phyloP scores from a whole-genome alignment of 2,329 filamentous ascomycete species.

The Sphaceloma murrayae region DNA sequence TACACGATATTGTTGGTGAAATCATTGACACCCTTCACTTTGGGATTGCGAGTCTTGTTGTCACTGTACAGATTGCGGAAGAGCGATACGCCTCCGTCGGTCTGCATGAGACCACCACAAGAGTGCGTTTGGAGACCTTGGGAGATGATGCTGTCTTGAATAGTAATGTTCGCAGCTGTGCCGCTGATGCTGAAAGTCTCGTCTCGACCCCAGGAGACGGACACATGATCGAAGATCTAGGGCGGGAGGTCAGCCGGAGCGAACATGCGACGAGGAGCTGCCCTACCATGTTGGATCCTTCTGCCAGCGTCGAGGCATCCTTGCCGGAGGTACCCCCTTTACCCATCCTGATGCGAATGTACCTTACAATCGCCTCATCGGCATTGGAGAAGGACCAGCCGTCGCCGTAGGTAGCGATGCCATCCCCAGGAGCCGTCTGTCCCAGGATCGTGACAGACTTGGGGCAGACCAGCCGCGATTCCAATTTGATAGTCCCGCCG shows the following conservation, averaged over 20 bases:
- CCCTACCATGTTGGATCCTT: constrained; percentile 1
- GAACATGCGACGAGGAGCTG: not conserved
- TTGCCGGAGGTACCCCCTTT: constrained; percentile 10
- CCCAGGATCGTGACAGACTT: constrained; percentile 5
- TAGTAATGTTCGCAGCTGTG: constrained; percentile 9
- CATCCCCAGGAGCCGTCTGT: constrained; percentile 8
- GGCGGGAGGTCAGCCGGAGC: not conserved
- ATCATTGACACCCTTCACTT: constrained; percentile 9
- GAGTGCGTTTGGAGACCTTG: constrained; percentile 11
- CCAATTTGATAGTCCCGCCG: constrained; percentile 6
- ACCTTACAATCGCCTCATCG: constrained; percentile 7
- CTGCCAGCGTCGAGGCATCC: constrained; percentile 5
- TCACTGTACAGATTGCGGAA: constrained; percentile 12
- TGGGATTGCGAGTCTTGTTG: constrained; percentile 12
- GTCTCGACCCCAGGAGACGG: constrained; percentile 9
- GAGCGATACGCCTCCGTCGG: constrained; percentile 8
- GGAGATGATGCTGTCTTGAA: constrained; percentile 10
- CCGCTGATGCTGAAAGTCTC: constrained; percentile 10
- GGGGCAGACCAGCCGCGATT: constrained; percentile 2
- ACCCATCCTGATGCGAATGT: constrained; percentile 10
- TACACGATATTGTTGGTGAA: constrained; percentile 13
- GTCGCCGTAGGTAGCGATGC: constrained; percentile 7
- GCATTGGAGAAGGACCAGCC: constrained; percentile 13
- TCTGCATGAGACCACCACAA: constrained; percentile 11
- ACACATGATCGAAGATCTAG: constrained; percentile 11